Evolutionary conservation across 2,329 filamentous ascomycete genomes (phyloP), one percentile per base, ranked within the genome.

Genomic region (Dactylonectria estremocensis): DNA sequence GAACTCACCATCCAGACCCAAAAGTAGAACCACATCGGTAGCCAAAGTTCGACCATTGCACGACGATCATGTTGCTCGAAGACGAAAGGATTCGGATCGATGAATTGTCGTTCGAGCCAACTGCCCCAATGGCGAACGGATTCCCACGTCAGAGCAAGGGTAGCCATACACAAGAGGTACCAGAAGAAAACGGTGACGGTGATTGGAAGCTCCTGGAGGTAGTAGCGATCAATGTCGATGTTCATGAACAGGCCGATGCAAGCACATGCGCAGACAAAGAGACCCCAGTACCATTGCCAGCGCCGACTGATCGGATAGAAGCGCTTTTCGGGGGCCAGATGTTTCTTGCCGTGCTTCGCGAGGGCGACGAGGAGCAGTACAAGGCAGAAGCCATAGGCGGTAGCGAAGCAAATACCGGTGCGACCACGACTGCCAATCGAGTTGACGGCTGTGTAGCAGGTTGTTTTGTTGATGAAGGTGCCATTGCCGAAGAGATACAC

Each of bases 271-370:
- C 87, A 89, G 24, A 90, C 84, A 64, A 90, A 86, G 31, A 89
- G 80, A 74, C 88, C 88, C 91, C 92, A 95, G 80, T 94, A 95
- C 92, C 92, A 95, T 78, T 93, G 92, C 91, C 91, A 93, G 72
- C 92, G 85, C 56, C 92, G 86, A 11, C 92, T 91, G 59, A 94
- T 86, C n/a, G 91, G 85, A 61, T 85, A 87, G 80, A 93, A 95
- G 64, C 91, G 86, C 78, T 89, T 92, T 74, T 91, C 87, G 16
- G 83, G 81, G 1, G 91, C 89, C 13, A 95, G 81, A 73, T 88
- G 86, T 2, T 87, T 82, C 52, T 83, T 84, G 57, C 91, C 91
- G 74, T 93, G 92, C 77, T 91, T 92, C 65, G 85, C 84, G 24
- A 94, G 83, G 75, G 85, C 89, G 64, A 92, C 83, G 49, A 94